These are phyloP conservation scores for Sphagnum contortum DNA, from an alignment of 225 moss, liverwort and hornwort genomes.

Conservation along the genomic window DNA sequence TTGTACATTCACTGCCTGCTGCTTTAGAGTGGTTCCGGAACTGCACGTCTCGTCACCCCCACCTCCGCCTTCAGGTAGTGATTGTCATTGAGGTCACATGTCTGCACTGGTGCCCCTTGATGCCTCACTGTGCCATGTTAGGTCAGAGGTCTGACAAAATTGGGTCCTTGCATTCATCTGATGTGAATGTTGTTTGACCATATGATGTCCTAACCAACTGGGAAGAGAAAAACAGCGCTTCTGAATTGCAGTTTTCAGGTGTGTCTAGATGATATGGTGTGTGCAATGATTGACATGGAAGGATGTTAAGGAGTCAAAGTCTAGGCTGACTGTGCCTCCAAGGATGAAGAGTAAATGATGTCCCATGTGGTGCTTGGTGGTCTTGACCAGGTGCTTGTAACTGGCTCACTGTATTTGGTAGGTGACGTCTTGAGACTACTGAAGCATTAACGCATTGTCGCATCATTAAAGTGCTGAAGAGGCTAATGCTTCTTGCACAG, in stretches of 20 bases:
- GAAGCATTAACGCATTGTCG: slow-evolving; percentile 31
- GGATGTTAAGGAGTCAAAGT: too few relatives aligned
- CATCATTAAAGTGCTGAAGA: neutral
- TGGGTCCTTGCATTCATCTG: too few relatives aligned
- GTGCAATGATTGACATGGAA: too few relatives aligned
- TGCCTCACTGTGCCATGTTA: neutral
- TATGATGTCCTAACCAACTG: too few relatives aligned
- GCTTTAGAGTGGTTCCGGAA: slow-evolving; percentile 77
- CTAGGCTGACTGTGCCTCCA: too few relatives aligned
- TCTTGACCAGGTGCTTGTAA: slow-evolving; percentile 74
- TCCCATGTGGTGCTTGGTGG: slow-evolving; percentile 1
- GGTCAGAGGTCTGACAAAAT: too few relatives aligned
- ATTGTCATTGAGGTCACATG: neutral
- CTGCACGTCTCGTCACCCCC: slow-evolving; percentile 72
- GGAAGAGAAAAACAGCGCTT: too few relatives aligned
- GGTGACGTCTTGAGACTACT: slow-evolving; percentile 80
- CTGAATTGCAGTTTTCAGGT: too few relatives aligned
- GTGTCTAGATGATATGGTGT: too few relatives aligned
- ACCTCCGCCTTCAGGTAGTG: slow-evolving; percentile 78
- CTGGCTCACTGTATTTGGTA: slow-evolving; percentile 87
- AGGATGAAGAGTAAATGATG: neutral
- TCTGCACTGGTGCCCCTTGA: neutral
- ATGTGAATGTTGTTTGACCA: too few relatives aligned
- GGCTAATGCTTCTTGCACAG: too few relatives aligned
- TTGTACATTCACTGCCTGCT: slow-evolving; percentile 71